These are phyloP conservation scores for Haematococcus sp. DNA, from an alignment of 139 green algal species.

Conservation along the genomic window DNA sequence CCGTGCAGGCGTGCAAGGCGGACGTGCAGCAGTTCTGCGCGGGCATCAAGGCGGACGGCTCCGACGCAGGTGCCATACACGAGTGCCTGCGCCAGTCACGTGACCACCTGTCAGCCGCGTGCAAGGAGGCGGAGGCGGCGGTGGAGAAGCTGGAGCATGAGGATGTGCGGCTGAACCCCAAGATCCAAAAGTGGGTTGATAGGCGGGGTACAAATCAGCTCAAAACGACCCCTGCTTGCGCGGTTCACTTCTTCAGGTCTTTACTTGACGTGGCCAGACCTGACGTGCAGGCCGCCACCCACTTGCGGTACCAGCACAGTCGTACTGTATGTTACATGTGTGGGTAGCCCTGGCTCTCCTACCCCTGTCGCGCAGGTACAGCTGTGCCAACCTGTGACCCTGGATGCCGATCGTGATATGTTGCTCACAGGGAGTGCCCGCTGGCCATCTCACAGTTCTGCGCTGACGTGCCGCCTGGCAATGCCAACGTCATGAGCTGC, in stretches of 20 bases:
- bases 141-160: slow-evolving; percentile 41
- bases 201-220: background rate
- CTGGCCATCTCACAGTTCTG: slow-evolving; percentile 36
- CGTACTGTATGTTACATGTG: too few species aligned
- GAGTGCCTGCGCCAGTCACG: slow-evolving; percentile 33
- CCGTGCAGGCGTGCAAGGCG: slow-evolving; percentile 27
- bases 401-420: too few species aligned
- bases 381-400: too few species aligned
- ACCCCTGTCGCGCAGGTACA: too few species aligned
- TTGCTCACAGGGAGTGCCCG: slow-evolving; percentile 33
- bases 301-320: too few species aligned
- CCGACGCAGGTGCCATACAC: slow-evolving; percentile 29
- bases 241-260: background rate
- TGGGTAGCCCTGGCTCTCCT: too few species aligned
- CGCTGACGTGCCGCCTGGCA: slow-evolving; percentile 20
- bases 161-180: slow-evolving; percentile 47
- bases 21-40: slow-evolving; percentile 37
- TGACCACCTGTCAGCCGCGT: slow-evolving; percentile 29
- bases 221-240: background rate
- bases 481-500: slow-evolving; percentile 26
- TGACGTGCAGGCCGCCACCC: too few species aligned
- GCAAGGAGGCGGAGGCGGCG: slow-evolving; percentile 22
- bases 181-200: slow-evolving; percentile 18
- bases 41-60: slow-evolving; percentile 17
- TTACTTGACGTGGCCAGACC: too few species aligned